These are phyloP conservation scores for Candida patagonica DNA, from an alignment of 805 yeast genomes.

Conservation along the genomic window DNA sequence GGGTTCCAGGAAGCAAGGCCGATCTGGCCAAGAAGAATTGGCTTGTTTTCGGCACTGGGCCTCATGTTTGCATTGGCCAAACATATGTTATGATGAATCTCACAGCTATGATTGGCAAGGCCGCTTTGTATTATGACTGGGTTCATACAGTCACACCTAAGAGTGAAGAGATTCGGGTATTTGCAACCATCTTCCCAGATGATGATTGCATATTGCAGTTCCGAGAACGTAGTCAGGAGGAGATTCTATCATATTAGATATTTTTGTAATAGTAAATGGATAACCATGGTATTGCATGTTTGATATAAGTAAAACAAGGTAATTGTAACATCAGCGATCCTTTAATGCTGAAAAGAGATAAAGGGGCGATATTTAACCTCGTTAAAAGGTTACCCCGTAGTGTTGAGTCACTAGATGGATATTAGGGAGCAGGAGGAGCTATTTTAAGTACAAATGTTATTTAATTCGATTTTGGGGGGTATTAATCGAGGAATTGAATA, in stretches of 20 bases:
- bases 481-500: too few species aligned
- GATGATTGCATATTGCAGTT: slow-evolving; percentile 84
- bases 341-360: too few species aligned
- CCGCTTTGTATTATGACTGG: slow-evolving; percentile 71
- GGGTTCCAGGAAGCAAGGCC: slow-evolving; percentile 69
- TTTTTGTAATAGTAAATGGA: not conserved
- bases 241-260: slow-evolving; percentile 2
- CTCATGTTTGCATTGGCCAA: slow-evolving; percentile 94
- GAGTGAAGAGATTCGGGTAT: slow-evolving; percentile 88
- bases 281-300: too few species aligned
- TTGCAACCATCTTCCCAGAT: slow-evolving; percentile 96
- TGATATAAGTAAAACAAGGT: too few species aligned
- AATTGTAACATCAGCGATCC: too few species aligned
- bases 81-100: slow-evolving; percentile 86
- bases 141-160: slow-evolving; percentile 72
- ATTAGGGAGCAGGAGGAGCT: too few species aligned
- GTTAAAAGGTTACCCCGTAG: too few species aligned
- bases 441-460: too few species aligned
- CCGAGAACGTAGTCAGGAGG: slow-evolving; percentile 15
- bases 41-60: slow-evolving; percentile 96
- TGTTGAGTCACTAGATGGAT: too few species aligned
- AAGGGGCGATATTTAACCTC: too few species aligned
- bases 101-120: slow-evolving; percentile 86
- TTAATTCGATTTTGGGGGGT: too few species aligned
- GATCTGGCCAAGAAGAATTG: slow-evolving; percentile 76